phyloP scores from a whole-genome alignment of 139 green algal genomes.

The Chlorella sp. region DNA sequence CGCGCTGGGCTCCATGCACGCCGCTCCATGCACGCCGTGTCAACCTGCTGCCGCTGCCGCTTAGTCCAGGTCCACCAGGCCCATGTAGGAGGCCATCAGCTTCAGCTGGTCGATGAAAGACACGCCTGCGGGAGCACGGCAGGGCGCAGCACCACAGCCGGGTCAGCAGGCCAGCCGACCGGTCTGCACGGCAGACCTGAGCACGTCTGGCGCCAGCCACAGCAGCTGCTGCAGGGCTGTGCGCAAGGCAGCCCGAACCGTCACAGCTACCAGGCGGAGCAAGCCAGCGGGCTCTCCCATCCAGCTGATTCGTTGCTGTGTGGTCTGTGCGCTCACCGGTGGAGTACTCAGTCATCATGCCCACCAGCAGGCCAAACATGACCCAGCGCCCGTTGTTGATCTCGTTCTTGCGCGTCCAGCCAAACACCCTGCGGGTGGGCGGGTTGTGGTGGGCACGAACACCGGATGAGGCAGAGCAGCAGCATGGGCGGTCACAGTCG shows the following conservation, averaged over 20 bases:
- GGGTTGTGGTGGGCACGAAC: background rate
- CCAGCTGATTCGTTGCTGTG: too few relatives aligned
- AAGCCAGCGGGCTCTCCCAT: too few relatives aligned
- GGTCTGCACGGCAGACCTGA: too few relatives aligned
- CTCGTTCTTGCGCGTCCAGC: conserved; percentile 92
- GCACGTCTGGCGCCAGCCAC: too few relatives aligned
- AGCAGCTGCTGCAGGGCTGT: too few relatives aligned
- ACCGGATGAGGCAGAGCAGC: background rate
- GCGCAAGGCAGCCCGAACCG: too few relatives aligned
- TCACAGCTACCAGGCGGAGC: too few relatives aligned
- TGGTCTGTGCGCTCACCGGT: conserved; percentile 56
- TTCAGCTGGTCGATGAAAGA: conserved; percentile 90
- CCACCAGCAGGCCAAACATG: conserved; percentile 95
- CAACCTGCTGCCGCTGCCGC: background rate
- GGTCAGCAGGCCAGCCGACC: too few relatives aligned
- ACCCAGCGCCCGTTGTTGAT: conserved; percentile 96
- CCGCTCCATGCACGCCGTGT: too few relatives aligned
- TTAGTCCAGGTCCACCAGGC: conserved; percentile 35
- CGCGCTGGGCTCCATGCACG: too few relatives aligned
- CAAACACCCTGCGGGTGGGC: conserved; percentile 74
- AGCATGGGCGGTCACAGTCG: too few relatives aligned
- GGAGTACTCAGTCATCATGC: conserved; percentile 96
- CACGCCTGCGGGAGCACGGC: conserved; percentile 58
- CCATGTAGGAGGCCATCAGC: conserved; percentile 40
- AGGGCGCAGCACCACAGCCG: too few relatives aligned